Evolutionary conservation across 148 eudicot genomes (phyloP), one percentile per base, ranked within the genome.

Genomic region (Oxyria digyna): DNA sequence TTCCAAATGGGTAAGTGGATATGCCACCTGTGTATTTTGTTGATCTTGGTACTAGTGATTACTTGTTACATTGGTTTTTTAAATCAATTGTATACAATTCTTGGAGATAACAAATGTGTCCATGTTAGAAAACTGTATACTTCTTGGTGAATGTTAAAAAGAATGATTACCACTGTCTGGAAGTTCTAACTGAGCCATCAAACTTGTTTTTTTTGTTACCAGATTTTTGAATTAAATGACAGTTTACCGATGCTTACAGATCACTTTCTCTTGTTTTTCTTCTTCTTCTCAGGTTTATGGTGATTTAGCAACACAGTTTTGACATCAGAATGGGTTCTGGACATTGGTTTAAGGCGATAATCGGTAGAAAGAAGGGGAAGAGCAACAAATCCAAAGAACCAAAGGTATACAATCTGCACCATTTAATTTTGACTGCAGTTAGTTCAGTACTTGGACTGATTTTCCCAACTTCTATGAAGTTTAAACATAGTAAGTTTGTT

Each of bases 341-440:
- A 70, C 78, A 79, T 77, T 94, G 98, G 96, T 81, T 94, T 45
- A 94, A 84, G 85, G 76, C 78, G 35, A 76, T 90, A 74, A 81
- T 86, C 55, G 68, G 80, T 52, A 71, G 76, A 72, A 94, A 84
- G 88, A 94, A 88, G 79, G 77, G 71, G 67, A 90, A 84, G 81
- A 74, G 54, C 26, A 10, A 6, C 9, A 84, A 81, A 77, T 70
- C 73, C 18, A 86, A 79, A 68, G 81, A 74, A 67, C 11, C 76
- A 15, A 83, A 85, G 96, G 97, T 89, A 78, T 67, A 74, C 68
- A 17, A 20, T 12, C 17, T 26, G n/a, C 17, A 12, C 4, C 62
- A 55, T 24, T 3, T 49, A 6, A 18, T 35, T 35, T 35, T 3
- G 38, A 35, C 38, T 6, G 3, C 38, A 35, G 38, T 35, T 35